phyloP scores from a whole-genome alignment of 345 rosid genomes.

The Bretschneidera sinensis region DNA sequence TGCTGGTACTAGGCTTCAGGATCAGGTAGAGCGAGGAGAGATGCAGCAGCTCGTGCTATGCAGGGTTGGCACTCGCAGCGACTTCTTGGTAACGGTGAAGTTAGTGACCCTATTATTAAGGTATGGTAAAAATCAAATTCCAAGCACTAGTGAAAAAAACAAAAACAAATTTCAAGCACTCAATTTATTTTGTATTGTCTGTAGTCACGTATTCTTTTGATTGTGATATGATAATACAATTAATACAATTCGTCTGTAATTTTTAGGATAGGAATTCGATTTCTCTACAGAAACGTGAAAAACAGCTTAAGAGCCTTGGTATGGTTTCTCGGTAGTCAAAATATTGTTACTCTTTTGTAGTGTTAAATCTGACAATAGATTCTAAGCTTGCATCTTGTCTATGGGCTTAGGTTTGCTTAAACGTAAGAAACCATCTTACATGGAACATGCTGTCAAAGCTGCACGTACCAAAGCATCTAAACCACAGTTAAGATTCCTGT shows the following conservation, averaged over 20 bases:
- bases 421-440: slow-evolving; percentile 59
- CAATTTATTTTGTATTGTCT: neutral
- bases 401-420: slow-evolving; percentile 56
- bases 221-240: neutral
- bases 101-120: slow-evolving; percentile 53
- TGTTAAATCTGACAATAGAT: slow-evolving; percentile 13
- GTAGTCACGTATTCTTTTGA: neutral
- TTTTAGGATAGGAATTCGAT: slow-evolving; percentile 47
- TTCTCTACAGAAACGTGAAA: slow-evolving; percentile 48
- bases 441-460: slow-evolving; percentile 45
- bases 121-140: slow-evolving; percentile 34
- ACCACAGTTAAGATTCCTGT: slow-evolving; percentile 51
- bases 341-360: slow-evolving; percentile 7
- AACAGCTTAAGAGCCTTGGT: slow-evolving; percentile 57
- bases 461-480: slow-evolving; percentile 43
- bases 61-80: slow-evolving; percentile 77
- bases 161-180: too few species aligned
- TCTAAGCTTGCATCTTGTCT: slow-evolving; percentile 13
- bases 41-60: slow-evolving; percentile 79
- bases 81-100: slow-evolving; percentile 50
- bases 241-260: slow-evolving; percentile 1
- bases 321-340: slow-evolving; percentile 19
- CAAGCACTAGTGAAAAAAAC: too few species aligned
- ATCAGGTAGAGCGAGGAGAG: slow-evolving; percentile 58
- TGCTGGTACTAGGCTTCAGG: slow-evolving; percentile 39